Base-by-base conservation (phyloP, 208 protist genomes). In the Acanthamoeba castellanii region DNA sequence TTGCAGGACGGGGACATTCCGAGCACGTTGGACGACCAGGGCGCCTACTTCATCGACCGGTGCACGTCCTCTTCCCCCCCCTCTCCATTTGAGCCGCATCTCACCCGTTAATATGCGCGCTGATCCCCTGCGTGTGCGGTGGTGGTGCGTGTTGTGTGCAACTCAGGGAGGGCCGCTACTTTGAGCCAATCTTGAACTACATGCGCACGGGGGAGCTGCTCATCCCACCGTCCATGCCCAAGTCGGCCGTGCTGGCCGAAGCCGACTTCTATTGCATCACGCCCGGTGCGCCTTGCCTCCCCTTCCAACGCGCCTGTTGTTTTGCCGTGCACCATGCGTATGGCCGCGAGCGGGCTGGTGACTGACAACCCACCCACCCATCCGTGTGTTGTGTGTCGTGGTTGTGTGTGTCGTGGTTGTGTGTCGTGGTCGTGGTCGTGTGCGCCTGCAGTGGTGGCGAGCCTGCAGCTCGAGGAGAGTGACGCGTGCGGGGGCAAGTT, bases 261-360 rank as follows among this genome's bases (percentile, higher is more conserved):
- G 78, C 78, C n/a, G 78, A 88, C 32, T 88, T 88, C 78, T 88
- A 88, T 22, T 88, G 78, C 52, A 61, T 88, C 27, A 59, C 78
- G 3, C 78, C 78, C 22, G 70, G 70, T 78, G 5, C n/a, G 3
- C 70, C 20, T 8, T 11, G 3, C 25, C 70, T 45, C n/a, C 30
- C 42, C 4, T 16, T 66, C 11, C 59, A 6, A n/a, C 6, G 11
- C 3, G 3, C 18, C 59, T 66, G 18, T 25, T 57, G 52, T 7
- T 57, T 16, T 57, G n/a, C n/a, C n/a, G n/a, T n/a, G n/a, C n/a
- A n/a, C n/a, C n/a, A n/a, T n/a, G n/a, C n/a, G n/a, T n/a, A n/a
- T n/a, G n/a, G n/a, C n/a, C n/a, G n/a, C n/a, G n/a, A n/a, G n/a
- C n/a, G n/a, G n/a, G n/a, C n/a, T n/a, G n/a, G n/a, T n/a, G n/a